Base-by-base conservation (phyloP, 768 basidiomycete genomes). In the Gelatoporia subvermispora region DNA sequence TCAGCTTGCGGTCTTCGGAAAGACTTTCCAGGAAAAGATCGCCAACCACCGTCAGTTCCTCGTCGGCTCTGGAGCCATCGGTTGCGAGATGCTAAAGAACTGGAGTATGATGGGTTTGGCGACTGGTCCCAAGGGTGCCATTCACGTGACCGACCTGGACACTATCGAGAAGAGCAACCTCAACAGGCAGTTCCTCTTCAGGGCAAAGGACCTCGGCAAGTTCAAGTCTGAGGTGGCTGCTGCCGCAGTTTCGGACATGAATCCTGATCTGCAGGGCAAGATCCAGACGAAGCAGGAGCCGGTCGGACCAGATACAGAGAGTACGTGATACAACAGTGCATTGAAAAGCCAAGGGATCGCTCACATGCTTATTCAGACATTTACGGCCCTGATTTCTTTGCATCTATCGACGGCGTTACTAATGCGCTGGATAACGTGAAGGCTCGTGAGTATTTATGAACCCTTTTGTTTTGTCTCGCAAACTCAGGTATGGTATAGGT, bases 41-140 rank as follows among this genome's bases (percentile, higher is more conserved):
- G 78, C 81, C 36, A 86, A 88, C 62, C 82, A 92, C 63, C 80
- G 88, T 22, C 90, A 98, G 61, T 99, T 99, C 79, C 78, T 99
- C 39, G 96, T 99, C 48, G 96, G 96, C 8, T 84, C 95, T n/a
- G 96, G 96, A 39, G 96, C 96, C 31, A 98, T 99, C 64, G 96
- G 96, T 17, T 99, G 96, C 63, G 96, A 99, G 72, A 98, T 98
- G 96, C 72, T 99, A 60, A 99, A 99, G 76, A 99, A 98, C 68
- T 99, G 96, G 96, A 88, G 90, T 56, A 89, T 98, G 92, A 95
- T 98, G 78, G 96, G 96, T 52, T 72, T 99, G 40, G 94, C 81
- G 7, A 79, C 85, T 24, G 90, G 90, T 10, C 73, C 79, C 15
- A 74, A 82, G 36, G 96, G 90, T 9, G 69, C 76, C 44, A 89